Percentiles rank a stretch among this genome's conserved stretches.
These are phyloP conservation scores for Helicocarpus griseus DNA, from an alignment of 2,329 filamentous ascomycete species.

Conservation along the genomic window DNA sequence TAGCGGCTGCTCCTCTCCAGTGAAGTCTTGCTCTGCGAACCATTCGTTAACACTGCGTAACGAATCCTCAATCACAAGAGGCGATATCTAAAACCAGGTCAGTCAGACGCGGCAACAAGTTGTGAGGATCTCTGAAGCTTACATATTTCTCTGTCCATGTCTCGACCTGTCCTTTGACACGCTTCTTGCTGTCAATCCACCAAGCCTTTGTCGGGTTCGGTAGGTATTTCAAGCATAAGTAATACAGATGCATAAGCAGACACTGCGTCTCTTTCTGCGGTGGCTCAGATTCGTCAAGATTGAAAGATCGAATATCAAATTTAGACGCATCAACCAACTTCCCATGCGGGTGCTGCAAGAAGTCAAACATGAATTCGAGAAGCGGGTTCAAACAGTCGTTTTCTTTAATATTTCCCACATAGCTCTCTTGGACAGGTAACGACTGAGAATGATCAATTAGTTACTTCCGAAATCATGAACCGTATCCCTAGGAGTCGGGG, in stretches of 20 bases:
- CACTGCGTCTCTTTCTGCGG: constrained; percentile 69
- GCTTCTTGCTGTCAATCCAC: constrained; percentile 70
- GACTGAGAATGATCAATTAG: constrained; percentile 37
- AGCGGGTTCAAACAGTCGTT: constrained; percentile 59
- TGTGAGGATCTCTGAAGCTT: constrained; percentile 43
- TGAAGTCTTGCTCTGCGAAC: constrained; percentile 32
- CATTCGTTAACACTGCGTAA: constrained; percentile 32
- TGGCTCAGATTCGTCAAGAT: constrained; percentile 49
- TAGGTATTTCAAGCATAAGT: constrained; percentile 64
- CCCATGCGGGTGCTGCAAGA: constrained; percentile 68
- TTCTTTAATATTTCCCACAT: constrained; percentile 67
- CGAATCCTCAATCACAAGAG: constrained; percentile 31
- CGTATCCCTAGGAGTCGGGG: background rate
- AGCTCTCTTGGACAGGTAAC: constrained; percentile 72
- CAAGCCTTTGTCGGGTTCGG: constrained; percentile 73
- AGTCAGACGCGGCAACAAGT: background rate
- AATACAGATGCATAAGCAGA: constrained; percentile 79
- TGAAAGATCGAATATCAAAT: constrained; percentile 58
- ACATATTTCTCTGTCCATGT: constrained; percentile 79
- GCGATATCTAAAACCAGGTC: constrained; percentile 27
- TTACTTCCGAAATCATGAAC: background rate
- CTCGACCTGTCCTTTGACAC: constrained; percentile 71
- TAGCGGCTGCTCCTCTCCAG: constrained; percentile 45
- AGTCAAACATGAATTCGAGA: constrained; percentile 71
- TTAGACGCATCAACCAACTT: constrained; percentile 61